These are phyloP conservation scores for Pelargonium australe DNA, from an alignment of 441 rosid species.

Conservation along the genomic window DNA sequence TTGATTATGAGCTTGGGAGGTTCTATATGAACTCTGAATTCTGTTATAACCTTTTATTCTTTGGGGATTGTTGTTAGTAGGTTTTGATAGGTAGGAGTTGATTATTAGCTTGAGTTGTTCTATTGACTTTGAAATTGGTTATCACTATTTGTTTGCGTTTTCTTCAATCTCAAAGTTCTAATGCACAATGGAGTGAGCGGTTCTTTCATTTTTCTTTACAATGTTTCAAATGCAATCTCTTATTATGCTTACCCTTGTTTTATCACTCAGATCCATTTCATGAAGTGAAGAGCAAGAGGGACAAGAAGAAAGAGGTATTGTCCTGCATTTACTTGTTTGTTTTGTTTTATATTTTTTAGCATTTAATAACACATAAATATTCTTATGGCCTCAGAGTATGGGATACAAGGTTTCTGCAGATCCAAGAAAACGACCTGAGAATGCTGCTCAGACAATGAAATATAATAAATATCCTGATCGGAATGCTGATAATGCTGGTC, in stretches of 20 bases:
- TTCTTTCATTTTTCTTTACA: background rate
- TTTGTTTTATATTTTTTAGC: background rate
- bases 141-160: background rate
- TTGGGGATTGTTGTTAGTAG: background rate
- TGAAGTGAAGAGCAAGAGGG: conserved; percentile 73
- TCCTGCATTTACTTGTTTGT: background rate
- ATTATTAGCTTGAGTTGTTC: conserved; percentile 11
- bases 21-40: background rate
- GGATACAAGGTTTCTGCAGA: conserved; percentile 35
- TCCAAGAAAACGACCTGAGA: conserved; percentile 42
- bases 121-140: background rate
- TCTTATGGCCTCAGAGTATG: conserved; percentile 41
- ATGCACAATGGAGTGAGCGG: background rate
- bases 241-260: conserved; percentile 18
- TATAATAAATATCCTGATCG: conserved; percentile 11
- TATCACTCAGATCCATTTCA: conserved; percentile 66
- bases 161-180: background rate
- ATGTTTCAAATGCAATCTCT: conserved; percentile 6
- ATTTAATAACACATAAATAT: conserved; percentile 12
- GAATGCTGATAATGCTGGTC: conserved; percentile 25
- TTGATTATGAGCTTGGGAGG: background rate
- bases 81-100: conserved; percentile 6
- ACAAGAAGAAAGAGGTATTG: conserved; percentile 82
- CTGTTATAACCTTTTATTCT: background rate
- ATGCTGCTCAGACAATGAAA: conserved; percentile 28